Percentiles rank a stretch among this genome's conserved stretches.
phyloP scores from a whole-genome alignment of 768 basidiomycete genomes.

The Galerina marginata region DNA sequence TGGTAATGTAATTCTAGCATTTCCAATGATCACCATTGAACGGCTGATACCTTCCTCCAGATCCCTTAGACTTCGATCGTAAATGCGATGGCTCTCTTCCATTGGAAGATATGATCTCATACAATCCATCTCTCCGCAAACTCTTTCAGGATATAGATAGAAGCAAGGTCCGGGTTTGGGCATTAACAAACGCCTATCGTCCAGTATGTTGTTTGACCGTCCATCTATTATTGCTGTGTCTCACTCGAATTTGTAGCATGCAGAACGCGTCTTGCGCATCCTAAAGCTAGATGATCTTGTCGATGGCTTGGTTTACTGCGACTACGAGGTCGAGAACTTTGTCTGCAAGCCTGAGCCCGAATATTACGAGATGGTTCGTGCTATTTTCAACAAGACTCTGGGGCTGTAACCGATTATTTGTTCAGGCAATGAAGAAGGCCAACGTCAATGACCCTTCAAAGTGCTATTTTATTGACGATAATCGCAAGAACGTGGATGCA shows the following conservation, averaged over 20 bases:
- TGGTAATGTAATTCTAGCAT: conserved; percentile 47
- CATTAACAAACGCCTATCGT: conserved; percentile 83
- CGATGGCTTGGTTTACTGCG: conserved; percentile 79
- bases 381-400: not conserved
- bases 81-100: conserved; percentile 87
- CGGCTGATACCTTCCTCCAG: conserved; percentile 32
- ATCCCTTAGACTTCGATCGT: conserved; percentile 83
- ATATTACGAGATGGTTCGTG: conserved; percentile 65
- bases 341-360: conserved; percentile 82
- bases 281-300: conserved; percentile 74
- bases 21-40: not conserved
- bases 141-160: conserved; percentile 83
- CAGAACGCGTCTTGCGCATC: conserved; percentile 77
- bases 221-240: conserved; percentile 1
- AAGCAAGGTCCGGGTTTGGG: conserved; percentile 81
- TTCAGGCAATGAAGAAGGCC: conserved; percentile 70
- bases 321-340: conserved; percentile 71
- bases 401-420: conserved; percentile 2
- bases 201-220: conserved; percentile 47
- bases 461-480: conserved; percentile 85
- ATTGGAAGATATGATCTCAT: conserved; percentile 77
- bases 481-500: conserved; percentile 66
- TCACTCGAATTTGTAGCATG: conserved; percentile 59
- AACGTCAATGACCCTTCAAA: conserved; percentile 66
- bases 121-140: conserved; percentile 62